Percentiles rank a stretch among this genome's conserved stretches.
Conservation (phyloP, 352 stramenopile species). For the Phytopythium oedochilum region DNA sequence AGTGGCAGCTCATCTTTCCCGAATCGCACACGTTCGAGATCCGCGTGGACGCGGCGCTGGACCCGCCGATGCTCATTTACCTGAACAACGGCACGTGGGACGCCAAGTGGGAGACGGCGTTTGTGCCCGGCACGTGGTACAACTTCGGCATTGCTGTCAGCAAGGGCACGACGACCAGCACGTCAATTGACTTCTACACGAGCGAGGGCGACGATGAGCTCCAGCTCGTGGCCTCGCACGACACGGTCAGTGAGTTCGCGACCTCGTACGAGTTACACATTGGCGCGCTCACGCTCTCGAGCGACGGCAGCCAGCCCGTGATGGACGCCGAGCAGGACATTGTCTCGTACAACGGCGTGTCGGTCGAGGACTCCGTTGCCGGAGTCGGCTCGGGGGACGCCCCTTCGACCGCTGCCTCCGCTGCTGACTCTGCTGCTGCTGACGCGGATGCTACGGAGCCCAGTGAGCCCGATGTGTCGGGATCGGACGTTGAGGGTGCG, state of each 20-base stretch:
- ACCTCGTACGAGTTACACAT: slow-evolving; percentile 35
- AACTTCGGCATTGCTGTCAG: slow-evolving; percentile 56
- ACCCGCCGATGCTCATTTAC: slow-evolving; percentile 50
- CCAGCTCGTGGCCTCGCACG: slow-evolving; percentile 26
- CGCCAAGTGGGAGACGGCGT: slow-evolving; percentile 48
- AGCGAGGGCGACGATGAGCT: slow-evolving; percentile 34
- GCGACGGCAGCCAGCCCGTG: slow-evolving; percentile 23
- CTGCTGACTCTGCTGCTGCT: not conserved
- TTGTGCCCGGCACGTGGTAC: slow-evolving; percentile 53
- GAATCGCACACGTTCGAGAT: slow-evolving; percentile 63
- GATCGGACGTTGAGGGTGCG: not conserved
- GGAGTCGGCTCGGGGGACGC: slow-evolving; percentile 2
- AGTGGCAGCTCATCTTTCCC: slow-evolving; percentile 55
- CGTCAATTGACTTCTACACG: slow-evolving; percentile 42
- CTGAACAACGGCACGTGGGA: slow-evolving; percentile 37
- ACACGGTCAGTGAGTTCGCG: slow-evolving; percentile 15
- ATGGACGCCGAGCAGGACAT: slow-evolving; percentile 35
- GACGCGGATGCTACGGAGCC: not conserved
- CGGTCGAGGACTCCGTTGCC: slow-evolving; percentile 22
- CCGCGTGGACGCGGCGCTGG: slow-evolving; percentile 44
- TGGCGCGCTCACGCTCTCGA: slow-evolving; percentile 38
- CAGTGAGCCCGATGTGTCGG: not conserved
- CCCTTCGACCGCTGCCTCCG: not conserved
- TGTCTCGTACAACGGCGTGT: slow-evolving; percentile 39
- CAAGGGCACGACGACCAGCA: slow-evolving; percentile 13